A percentile compares a stretch with the other conserved stretches of the same genome.
phyloP scores from a whole-genome alignment of 1,284 basidiomycete species.

The Moesziomyces aphidis region DNA sequence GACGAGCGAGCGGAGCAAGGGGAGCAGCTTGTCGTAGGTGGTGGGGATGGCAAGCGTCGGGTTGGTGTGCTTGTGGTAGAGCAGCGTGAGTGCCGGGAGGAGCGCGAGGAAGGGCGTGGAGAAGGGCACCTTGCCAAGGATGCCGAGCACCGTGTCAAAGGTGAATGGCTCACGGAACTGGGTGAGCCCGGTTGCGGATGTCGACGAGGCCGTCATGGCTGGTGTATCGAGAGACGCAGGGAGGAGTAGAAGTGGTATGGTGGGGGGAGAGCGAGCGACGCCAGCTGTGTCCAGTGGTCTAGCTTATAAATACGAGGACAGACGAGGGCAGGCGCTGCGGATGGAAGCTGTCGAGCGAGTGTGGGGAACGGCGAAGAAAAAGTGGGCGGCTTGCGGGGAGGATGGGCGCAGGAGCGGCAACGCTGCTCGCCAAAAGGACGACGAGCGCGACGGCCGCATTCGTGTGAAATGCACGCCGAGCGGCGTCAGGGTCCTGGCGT shows the following conservation, averaged over 20 bases:
- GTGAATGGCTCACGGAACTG: conserved; percentile 52
- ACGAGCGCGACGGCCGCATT: conserved; percentile 1
- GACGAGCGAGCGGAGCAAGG: conserved; percentile 40
- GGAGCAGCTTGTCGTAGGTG: conserved; percentile 11
- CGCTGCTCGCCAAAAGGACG: conserved; percentile 21
- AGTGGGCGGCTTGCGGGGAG: not conserved
- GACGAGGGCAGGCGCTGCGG: not conserved
- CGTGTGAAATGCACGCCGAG: conserved; percentile 22
- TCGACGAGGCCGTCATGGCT: conserved; percentile 16
- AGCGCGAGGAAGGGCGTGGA: conserved; percentile 55
- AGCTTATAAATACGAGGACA: not conserved
- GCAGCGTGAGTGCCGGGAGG: conserved; percentile 51
- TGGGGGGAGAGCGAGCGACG: not conserved
- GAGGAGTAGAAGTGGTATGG: not conserved
- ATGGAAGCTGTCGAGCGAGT: not conserved
- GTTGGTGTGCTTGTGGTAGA: conserved; percentile 44
- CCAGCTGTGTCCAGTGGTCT: not conserved
- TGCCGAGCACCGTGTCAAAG: conserved; percentile 47
- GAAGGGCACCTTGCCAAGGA: conserved; percentile 55
- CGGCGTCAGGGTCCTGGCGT: conserved; percentile 1
- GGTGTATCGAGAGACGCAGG: not conserved
- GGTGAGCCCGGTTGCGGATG: conserved; percentile 12
- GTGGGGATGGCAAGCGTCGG: conserved; percentile 6
- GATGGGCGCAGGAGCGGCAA: conserved; percentile 4
- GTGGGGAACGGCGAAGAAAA: conserved; percentile 2